A percentile compares a stretch with the other conserved stretches of the same genome.
Conservation (phyloP, 208 protist genomes). For the Leptomonas seymouri region DNA sequence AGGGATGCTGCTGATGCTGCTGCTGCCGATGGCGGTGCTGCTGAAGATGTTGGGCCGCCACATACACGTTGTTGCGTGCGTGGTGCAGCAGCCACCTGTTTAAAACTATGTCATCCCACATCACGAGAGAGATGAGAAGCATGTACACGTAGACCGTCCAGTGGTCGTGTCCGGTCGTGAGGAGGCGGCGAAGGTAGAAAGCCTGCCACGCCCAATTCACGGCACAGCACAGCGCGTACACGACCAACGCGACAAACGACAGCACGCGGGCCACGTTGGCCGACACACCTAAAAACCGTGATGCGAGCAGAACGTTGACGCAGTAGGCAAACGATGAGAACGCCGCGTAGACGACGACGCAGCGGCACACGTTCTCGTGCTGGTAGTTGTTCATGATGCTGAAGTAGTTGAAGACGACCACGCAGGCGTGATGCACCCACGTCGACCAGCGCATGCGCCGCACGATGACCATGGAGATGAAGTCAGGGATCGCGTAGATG, state of each 20-base stretch:
- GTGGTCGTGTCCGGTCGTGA: slow-evolving; percentile 57
- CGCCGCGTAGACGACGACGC: slow-evolving; percentile 91
- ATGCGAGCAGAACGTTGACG: slow-evolving; percentile 92
- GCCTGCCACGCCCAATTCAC: slow-evolving; percentile 93
- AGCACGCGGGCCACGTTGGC: slow-evolving; percentile 62
- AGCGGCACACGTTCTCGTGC: slow-evolving; percentile 87
- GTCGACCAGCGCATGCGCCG: slow-evolving; percentile 92
- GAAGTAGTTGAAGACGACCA: slow-evolving; percentile 92
- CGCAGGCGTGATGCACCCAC: slow-evolving; percentile 88
- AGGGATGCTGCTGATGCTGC: slow-evolving; percentile 19
- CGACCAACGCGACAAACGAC: slow-evolving; percentile 75
- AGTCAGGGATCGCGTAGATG: slow-evolving; percentile 93
- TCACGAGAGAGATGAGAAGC: slow-evolving; percentile 77
- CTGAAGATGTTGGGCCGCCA: slow-evolving; percentile 52
- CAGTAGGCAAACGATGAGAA: slow-evolving; percentile 93
- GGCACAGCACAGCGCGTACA: slow-evolving; percentile 85
- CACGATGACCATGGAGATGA: slow-evolving; percentile 92
- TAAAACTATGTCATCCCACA: slow-evolving; percentile 86
- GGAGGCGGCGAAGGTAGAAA: slow-evolving; percentile 83
- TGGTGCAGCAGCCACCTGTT: slow-evolving; percentile 80
- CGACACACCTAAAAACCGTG: slow-evolving; percentile 85
- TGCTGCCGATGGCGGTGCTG: slow-evolving; percentile 25
- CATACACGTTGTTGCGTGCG: slow-evolving; percentile 71
- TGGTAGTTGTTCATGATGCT: slow-evolving; percentile 90
- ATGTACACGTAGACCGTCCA: slow-evolving; percentile 90